These are phyloP conservation scores for Pythium phragmiticola DNA, from an alignment of 352 stramenopile genomes.

Conservation along the genomic window DNA sequence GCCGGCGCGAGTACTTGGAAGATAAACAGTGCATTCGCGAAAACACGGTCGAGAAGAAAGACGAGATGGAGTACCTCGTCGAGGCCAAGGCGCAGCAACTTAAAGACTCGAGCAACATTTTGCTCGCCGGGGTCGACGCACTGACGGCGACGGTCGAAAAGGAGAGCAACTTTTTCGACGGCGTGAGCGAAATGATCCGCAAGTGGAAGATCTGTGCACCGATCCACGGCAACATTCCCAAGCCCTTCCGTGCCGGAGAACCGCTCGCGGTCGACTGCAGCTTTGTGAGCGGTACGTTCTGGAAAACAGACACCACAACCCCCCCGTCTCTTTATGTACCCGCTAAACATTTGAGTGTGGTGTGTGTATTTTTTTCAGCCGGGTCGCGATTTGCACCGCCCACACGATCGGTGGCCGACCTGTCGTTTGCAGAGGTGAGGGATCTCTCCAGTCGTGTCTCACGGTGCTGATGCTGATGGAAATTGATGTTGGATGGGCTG, in stretches of 20 bases:
- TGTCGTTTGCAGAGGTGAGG: constrained; percentile 77
- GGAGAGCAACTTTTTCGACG: constrained; percentile 84
- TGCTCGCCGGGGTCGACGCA: constrained; percentile 69
- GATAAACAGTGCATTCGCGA: constrained; percentile 86
- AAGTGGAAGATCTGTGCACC: constrained; percentile 88
- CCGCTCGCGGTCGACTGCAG: constrained; percentile 84
- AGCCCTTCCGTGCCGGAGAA: constrained; percentile 82
- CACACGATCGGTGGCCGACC: constrained; percentile 70
- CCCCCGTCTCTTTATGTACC: too few relatives aligned
- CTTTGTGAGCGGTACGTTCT: constrained; percentile 63
- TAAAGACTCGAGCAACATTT: constrained; percentile 71
- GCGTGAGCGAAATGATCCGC: constrained; percentile 69
- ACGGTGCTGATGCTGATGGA: too few relatives aligned
- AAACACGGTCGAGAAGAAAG: constrained; percentile 77
- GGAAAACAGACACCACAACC: too few relatives aligned
- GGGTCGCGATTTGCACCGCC: constrained; percentile 72
- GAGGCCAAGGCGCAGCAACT: constrained; percentile 76
- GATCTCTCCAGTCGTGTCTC: background rate
- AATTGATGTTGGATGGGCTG: background rate
- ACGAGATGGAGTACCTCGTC: constrained; percentile 78
- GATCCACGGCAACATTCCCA: constrained; percentile 86
- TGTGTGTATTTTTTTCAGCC: constrained; percentile 32
- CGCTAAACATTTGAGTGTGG: background rate
- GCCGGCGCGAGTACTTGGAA: constrained; percentile 74
- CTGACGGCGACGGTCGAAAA: constrained; percentile 72